Percentiles rank a stretch among this genome's conserved stretches.
These are phyloP conservation scores for Irpex lacteus DNA, from an alignment of 1,284 basidiomycete genomes.

Conservation along the genomic window DNA sequence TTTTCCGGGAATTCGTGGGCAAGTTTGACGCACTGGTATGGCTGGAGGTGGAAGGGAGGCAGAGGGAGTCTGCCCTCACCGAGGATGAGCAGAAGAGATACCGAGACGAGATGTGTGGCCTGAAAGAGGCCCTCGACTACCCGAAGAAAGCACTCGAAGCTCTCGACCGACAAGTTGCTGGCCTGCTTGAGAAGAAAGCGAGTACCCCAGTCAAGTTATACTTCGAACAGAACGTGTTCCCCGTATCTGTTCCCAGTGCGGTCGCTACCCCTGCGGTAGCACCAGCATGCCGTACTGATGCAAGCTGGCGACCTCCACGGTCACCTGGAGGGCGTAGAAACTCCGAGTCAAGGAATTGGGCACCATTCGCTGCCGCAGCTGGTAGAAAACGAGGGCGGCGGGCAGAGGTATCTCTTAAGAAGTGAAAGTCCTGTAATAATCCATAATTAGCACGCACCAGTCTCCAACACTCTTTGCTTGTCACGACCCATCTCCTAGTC, in stretches of 20 bases:
- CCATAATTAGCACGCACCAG: not conserved
- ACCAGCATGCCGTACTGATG: not conserved
- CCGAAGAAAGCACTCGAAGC: not conserved
- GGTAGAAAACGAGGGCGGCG: not conserved
- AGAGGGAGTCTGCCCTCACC: not conserved
- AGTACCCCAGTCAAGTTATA: constrained; percentile 1
- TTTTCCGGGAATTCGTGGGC: constrained; percentile 4
- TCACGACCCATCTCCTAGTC: not conserved
- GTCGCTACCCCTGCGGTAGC: not conserved
- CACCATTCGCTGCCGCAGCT: not conserved
- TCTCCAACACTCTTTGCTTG: not conserved
- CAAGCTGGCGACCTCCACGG: not conserved
- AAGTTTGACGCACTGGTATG: constrained; percentile 11
- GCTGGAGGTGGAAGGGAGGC: constrained; percentile 4
- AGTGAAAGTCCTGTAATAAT: not conserved
- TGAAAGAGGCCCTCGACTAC: not conserved
- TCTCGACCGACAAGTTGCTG: not conserved
- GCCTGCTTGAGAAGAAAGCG: not conserved
- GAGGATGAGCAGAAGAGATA: constrained; percentile 1
- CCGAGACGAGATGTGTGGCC: constrained; percentile 1
- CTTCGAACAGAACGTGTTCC: not conserved
- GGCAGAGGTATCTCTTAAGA: not conserved
- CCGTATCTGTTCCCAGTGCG: not conserved
- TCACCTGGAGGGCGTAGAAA: not conserved
- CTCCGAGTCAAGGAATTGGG: not conserved